Base-by-base conservation (phyloP, 148 eudicot genomes). In the Gaultheria prostrata region DNA sequence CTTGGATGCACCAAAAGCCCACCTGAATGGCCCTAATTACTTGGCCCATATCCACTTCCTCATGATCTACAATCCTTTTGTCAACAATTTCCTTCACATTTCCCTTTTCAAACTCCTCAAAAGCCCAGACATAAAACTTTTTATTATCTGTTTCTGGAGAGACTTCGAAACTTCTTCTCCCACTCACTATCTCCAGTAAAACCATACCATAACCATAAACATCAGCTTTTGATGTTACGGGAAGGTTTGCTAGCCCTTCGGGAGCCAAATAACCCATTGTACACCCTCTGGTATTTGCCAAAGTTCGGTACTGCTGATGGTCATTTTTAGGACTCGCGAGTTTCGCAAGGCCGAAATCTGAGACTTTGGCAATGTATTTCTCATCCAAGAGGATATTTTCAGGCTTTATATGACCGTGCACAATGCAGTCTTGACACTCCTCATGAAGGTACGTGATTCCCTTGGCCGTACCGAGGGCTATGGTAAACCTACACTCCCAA, bases 1-100 rank as follows among this genome's bases (percentile, higher is more conserved):
- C 95, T 83, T 92, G 95, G 30, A 95, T 95, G 82, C 98, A 95
- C 98, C 98, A 95, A 86, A 95, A 93, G 75, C 98, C 88, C 59
- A 91, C 95, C 82, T 84, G 65, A 69, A 95, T 82, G 12, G 90
- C 94, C 73, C 98, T 89, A 57, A 33, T 76, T 21, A 91, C 91
- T 85, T 93, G 93, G 14, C 86, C 98, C 93, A 90, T 85, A 82
- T 90, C 87, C 2, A 90, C 82, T 70, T 85, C 90, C 43, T 57
- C 33, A 15, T n/a, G 24, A 4, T 82, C 90, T 9, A 32, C 57
- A 75, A 95, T 88, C 86, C 89, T 89, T 28, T 28, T 76, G 75
- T 95, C 96, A 9, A 94, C 74, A 73, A 95, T 86, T 21, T 81
- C 86, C 85, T 70, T 82, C 24, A 88, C 49, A 76, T 91, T 95